Conservation (phyloP, 495 filamentous ascomycete species). For the Lepidopterella palustris region DNA sequence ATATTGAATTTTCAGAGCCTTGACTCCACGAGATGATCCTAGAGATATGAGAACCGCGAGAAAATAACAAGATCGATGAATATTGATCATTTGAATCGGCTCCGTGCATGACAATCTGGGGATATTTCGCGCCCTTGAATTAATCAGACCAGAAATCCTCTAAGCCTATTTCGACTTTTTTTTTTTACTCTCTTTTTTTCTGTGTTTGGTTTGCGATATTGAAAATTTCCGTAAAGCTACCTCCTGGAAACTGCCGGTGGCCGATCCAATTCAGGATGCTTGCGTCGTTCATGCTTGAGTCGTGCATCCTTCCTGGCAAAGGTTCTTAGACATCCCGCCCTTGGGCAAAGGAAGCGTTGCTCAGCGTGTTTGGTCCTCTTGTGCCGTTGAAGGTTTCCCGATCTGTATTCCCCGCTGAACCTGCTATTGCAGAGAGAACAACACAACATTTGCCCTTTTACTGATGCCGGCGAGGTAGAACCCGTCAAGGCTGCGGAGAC, state of each 20-base stretch:
- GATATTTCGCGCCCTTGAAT: background rate
- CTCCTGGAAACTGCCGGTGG: background rate
- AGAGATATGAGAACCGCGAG: too few species aligned
- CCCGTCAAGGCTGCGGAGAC: too few species aligned
- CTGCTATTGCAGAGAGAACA: background rate
- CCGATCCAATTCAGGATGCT: slow-evolving; percentile 1
- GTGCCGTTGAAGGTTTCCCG: slow-evolving; percentile 1
- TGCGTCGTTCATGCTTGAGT: slow-evolving; percentile 11
- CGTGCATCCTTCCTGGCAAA: slow-evolving; percentile 7
- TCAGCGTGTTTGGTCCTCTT: background rate
- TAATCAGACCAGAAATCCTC: too few species aligned
- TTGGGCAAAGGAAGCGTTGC: background rate
- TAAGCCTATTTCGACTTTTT: too few species aligned
- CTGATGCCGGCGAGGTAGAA: too few species aligned
- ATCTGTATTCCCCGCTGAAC: background rate
- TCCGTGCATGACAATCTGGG: background rate
- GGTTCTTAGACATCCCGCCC: background rate
- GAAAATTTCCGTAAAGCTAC: background rate
- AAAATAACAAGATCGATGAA: too few species aligned
- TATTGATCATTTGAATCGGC: too few species aligned
- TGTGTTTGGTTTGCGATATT: background rate
- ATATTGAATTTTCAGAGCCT: too few species aligned
- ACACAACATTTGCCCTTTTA: too few species aligned
- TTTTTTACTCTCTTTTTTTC: too few species aligned
- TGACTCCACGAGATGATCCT: too few species aligned